phyloP scores from a whole-genome alignment of 306 rosid species.

The Cucumis melo region DNA sequence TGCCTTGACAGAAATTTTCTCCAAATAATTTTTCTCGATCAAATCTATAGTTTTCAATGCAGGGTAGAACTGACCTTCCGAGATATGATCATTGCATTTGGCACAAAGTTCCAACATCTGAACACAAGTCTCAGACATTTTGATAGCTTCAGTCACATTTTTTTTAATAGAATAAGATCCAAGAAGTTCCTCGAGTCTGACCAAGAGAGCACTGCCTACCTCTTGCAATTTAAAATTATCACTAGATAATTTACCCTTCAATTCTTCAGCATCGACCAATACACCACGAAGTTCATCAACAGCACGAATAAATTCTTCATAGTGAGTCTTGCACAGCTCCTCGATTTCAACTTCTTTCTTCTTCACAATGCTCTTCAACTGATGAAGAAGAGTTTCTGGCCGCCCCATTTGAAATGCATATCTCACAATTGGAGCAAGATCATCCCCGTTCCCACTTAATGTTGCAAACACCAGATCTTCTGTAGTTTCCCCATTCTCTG shows the following conservation, averaged over 20 bases:
- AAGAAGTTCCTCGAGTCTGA: slow-evolving; percentile 84
- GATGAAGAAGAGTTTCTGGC: slow-evolving; percentile 72
- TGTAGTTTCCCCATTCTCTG: slow-evolving; percentile 56
- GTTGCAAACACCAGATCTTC: slow-evolving; percentile 83
- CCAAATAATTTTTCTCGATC: slow-evolving; percentile 54
- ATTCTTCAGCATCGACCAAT: slow-evolving; percentile 88
- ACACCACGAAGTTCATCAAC: slow-evolving; percentile 96
- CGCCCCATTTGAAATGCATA: slow-evolving; percentile 86
- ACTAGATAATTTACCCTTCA: slow-evolving; percentile 72
- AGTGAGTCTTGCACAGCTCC: slow-evolving; percentile 91
- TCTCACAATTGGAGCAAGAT: slow-evolving; percentile 72
- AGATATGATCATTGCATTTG: slow-evolving; percentile 65
- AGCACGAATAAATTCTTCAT: slow-evolving; percentile 88
- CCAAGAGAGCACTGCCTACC: slow-evolving; percentile 62
- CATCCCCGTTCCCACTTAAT: slow-evolving; percentile 73
- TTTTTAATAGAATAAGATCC: slow-evolving; percentile 64
- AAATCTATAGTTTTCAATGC: slow-evolving; percentile 68
- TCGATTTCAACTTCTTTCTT: slow-evolving; percentile 87
- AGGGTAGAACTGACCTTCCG: slow-evolving; percentile 60
- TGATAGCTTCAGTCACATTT: slow-evolving; percentile 77
- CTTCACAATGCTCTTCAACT: slow-evolving; percentile 57
- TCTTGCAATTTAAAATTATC: slow-evolving; percentile 84
- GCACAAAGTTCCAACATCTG: slow-evolving; percentile 80
- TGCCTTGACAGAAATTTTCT: slow-evolving; percentile 53
- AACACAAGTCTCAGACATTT: slow-evolving; percentile 58